Evolutionary conservation across 1,284 basidiomycete species (phyloP), one percentile per base, ranked within the genome.

Genomic region (Tremellales sp.): DNA sequence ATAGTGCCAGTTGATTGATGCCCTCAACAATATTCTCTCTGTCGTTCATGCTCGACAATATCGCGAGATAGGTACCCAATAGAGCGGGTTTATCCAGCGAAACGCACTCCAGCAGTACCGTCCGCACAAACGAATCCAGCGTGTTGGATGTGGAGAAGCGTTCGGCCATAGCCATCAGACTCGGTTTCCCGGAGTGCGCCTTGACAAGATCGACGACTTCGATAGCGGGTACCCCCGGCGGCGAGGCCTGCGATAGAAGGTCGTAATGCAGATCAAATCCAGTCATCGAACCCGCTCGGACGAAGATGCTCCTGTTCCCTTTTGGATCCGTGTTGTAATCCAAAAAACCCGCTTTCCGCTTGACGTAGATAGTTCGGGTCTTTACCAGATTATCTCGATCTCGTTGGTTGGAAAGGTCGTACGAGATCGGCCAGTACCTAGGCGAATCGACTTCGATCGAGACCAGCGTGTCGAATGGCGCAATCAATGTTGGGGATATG

Each of bases 241-340:
- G 81, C 5, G 79, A 77, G 47, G 83, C 81, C 5, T 79, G 81
- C 18, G 84, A 74, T 48, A 86, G 81, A 0, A 90, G 85, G 64
- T 88, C 90, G 65, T 91, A 82, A 81, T 47, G 86, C 83, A 68
- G 47, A 47, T 71, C 26, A 82, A 81, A 65, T 83, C 86, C 19
- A 81, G 86, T 25, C 82, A 82, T 41, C 81, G 86, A 44, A 81
- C 84, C 87, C 79, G 43, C 87, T 81, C 40, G 85, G 80, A 40
- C 89, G 82, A 66, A 90, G 10, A 97, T 78, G 68, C 88, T 91
- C 39, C 91, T 80, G 58, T 88, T 91, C 6, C 93, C 93, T 54
- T 87, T 82, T 0, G 93, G 89, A 72, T 97, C 94, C 57, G 90
- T 86, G 10, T 84, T 83, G 62, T 97, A 97, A 66, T 87, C 88